Evolutionary conservation across 1,139 yeast species (phyloP).

Genomic region (Lodderomyces pseudojiufengensis): DNA sequence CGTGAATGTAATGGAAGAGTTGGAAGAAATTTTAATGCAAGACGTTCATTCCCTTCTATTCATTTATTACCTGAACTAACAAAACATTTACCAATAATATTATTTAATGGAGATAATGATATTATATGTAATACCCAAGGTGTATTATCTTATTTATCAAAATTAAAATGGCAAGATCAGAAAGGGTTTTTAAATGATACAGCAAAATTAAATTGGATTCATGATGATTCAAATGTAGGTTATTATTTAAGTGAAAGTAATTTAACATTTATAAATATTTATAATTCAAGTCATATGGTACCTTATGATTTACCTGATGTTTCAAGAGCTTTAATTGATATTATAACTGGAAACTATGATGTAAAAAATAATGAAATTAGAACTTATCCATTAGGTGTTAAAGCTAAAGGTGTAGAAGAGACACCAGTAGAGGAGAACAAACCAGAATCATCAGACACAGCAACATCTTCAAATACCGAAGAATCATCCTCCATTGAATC

Average conservation of each 20-base stretch:
- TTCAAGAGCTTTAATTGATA: constrained; percentile 66
- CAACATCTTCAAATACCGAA: constrained; percentile 3
- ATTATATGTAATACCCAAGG: constrained; percentile 84
- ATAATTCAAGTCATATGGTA: constrained; percentile 89
- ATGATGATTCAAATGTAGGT: constrained; percentile 49
- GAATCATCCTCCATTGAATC: too few relatives aligned
- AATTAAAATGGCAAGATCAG: constrained; percentile 65
- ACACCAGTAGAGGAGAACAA: constrained; percentile 6
- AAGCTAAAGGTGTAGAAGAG: constrained; percentile 12
- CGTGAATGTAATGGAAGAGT: constrained; percentile 70
- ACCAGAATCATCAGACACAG: constrained; percentile 1
- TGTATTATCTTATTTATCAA: constrained; percentile 59
- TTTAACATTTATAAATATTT: constrained; percentile 71
- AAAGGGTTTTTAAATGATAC: constrained; percentile 50
- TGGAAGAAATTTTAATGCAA: constrained; percentile 47
- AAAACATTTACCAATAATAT: constrained; percentile 56
- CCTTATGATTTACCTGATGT: constrained; percentile 77
- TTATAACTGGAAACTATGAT: constrained; percentile 33
- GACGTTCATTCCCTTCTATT: constrained; percentile 56
- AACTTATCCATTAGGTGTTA: constrained; percentile 33
- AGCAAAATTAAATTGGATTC: constrained; percentile 47
- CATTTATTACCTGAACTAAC: constrained; percentile 63
- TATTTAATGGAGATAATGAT: constrained; percentile 88
- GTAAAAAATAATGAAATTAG: constrained; percentile 17
- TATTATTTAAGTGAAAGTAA: constrained; percentile 57